Base-by-base conservation (phyloP, 1,284 basidiomycete species). In the Somion occarium region DNA sequence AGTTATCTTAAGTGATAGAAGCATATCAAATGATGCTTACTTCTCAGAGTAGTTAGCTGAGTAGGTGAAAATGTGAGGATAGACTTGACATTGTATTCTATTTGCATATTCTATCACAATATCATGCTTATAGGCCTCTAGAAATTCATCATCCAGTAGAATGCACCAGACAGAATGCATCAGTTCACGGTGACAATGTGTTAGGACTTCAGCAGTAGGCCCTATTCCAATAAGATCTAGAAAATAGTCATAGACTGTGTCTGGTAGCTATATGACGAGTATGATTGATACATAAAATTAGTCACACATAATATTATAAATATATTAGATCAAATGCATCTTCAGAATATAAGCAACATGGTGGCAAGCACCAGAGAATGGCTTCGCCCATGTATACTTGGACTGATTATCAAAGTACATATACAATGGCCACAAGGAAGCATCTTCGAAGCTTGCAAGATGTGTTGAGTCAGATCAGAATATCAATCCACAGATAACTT, bases 381-480 rank as follows among this genome's bases (percentile, higher is more conserved):
- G 67, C 24, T 53, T 54, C 0, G 51, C 53, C 0, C 64, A 59
- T 1, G 45, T 46, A 34, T 70, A 73, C 55, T 74, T 74, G 0
- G 67, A 67, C 24, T 64, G 61, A 26, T 69, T 71, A 2, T 65
- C 65, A 42, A 73, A 65, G 25, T 57, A 68, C 0, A 70, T 30
- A 48, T 74, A 74, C 1, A 70, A 23, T 0, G 71, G 73, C 72
- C 72, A 74, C 0, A 70, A 51, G 2, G 58, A 55, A 1, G 64
- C 61, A 1, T 56, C 51, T 0, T 73, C 70, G 48, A 73, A 74
- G 7, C 58, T 56, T 0, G 68, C 59, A 0, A 74, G 59, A 3
- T 70, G 67, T 0, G 71, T 74, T 0, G 63, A 55, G 47, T 74
- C 70, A 0, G 72, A 74, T 59, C 61, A 70, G 48, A 69, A 54